Evolutionary conservation across 2,329 filamentous ascomycete genomes (phyloP).

Genomic region (Mollisia scopiformis): DNA sequence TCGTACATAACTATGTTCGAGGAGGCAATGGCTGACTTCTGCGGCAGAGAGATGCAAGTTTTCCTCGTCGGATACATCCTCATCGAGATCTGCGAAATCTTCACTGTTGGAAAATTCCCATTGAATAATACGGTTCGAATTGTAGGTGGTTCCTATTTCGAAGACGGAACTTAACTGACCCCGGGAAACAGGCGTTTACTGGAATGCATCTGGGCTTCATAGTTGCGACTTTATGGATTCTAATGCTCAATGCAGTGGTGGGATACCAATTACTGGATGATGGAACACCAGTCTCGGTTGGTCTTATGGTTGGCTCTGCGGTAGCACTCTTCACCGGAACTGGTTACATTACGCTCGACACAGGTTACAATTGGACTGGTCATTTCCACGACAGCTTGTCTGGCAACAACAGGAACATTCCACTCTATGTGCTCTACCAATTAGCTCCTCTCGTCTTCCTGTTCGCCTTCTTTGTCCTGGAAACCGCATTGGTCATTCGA

Average conservation of each 20-base stretch:
- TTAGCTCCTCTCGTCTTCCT: slow-evolving; percentile 87
- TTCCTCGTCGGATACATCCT: slow-evolving; percentile 87
- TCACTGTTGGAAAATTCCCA: slow-evolving; percentile 89
- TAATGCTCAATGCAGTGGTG: slow-evolving; percentile 89
- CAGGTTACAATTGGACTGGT: slow-evolving; percentile 81
- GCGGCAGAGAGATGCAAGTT: slow-evolving; percentile 86
- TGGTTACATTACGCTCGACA: slow-evolving; percentile 94
- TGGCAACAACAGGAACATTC: slow-evolving; percentile 73
- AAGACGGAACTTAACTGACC: neutral
- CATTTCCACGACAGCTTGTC: slow-evolving; percentile 67
- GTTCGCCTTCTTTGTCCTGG: slow-evolving; percentile 83
- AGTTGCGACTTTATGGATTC: slow-evolving; percentile 83
- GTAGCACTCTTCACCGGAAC: slow-evolving; percentile 80
- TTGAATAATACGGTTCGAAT: slow-evolving; percentile 70
- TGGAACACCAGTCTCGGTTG: slow-evolving; percentile 82
- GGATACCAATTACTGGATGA: slow-evolving; percentile 95
- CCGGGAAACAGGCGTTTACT: slow-evolving; percentile 71
- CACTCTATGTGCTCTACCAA: slow-evolving; percentile 93
- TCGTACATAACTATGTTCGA: neutral
- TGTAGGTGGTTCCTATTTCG: slow-evolving; percentile 52
- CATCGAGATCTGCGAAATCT: slow-evolving; percentile 93
- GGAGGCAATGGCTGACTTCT: slow-evolving; percentile 27
- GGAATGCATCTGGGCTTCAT: slow-evolving; percentile 91
- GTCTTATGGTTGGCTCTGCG: slow-evolving; percentile 73
- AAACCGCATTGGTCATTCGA: slow-evolving; percentile 79